Conservation (phyloP, 1,139 yeast species). For the Zygosaccharomyces sapae region DNA sequence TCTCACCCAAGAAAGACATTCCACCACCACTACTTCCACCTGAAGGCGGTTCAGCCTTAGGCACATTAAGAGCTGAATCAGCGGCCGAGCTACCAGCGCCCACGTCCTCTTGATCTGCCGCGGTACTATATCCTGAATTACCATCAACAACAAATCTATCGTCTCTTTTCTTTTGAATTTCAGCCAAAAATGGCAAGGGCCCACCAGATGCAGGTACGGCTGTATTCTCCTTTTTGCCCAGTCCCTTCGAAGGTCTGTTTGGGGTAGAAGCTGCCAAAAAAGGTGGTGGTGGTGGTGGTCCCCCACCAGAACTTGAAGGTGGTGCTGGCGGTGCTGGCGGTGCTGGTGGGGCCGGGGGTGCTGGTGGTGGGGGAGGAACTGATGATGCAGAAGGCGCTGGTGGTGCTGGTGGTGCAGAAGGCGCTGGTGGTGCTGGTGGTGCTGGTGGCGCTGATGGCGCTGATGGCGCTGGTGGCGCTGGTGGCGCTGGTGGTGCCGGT, state of each 20-base stretch:
- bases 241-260: slow-evolving; percentile 1
- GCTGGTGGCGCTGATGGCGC: slow-evolving; percentile 20
- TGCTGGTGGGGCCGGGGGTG: slow-evolving; percentile 23
- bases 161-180: slow-evolving; percentile 52
- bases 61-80: slow-evolving; percentile 13
- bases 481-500: slow-evolving; percentile 16
- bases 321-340: slow-evolving; percentile 21
- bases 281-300: slow-evolving; percentile 21
- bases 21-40: slow-evolving; percentile 11
- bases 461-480: slow-evolving; percentile 14
- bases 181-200: slow-evolving; percentile 47
- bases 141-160: slow-evolving; percentile 47
- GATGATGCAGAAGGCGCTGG: slow-evolving; percentile 29
- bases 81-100: slow-evolving; percentile 12
- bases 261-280: slow-evolving; percentile 19
- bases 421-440: slow-evolving; percentile 29
- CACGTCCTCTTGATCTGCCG: slow-evolving; percentile 32
- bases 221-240: slow-evolving; percentile 5
- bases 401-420: slow-evolving; percentile 15
- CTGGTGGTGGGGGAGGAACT: slow-evolving; percentile 20
- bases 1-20: slow-evolving; percentile 30
- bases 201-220: slow-evolving; percentile 29
- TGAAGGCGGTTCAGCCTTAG: slow-evolving; percentile 16
- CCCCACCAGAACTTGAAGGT: slow-evolving; percentile 21
- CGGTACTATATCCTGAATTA: slow-evolving; percentile 30